Base-by-base conservation (phyloP, 768 basidiomycete species). In the Lentinus tigrinus region DNA sequence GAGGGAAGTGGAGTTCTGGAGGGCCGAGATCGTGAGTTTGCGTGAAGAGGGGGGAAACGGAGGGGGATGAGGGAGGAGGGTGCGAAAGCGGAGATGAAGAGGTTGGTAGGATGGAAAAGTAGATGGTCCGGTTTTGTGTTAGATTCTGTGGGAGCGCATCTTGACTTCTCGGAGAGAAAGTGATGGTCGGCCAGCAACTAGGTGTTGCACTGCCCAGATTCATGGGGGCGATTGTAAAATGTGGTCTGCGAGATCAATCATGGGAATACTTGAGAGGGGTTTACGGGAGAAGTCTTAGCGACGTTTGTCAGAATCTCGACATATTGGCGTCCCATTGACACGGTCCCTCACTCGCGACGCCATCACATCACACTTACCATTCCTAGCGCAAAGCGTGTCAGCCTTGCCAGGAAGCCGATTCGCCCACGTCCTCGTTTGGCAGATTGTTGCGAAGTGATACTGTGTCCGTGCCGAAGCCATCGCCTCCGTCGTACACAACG, bases 61-160 rank as follows among this genome's bases (percentile, higher is more conserved):
- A 43, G 23, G 31, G 58, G 53, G 46, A 36, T 51, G 55, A 54
- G 57, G 50, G 40, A 37, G 58, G 58, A 53, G 40, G 58, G 62
- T 55, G 62, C 27, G 55, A 60, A 60, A 50, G 56, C 54, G 59
- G 62, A 59, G 57, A 56, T 56, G 62, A 54, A 52, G 62, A 54
- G 55, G 53, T 54, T 48, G 56, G 27, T 11, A 58, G 46, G 37
- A 34, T 44, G 50, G 43, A 52, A 62, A 39, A 51, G 49, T 51
- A 36, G 34, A 26, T 3, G 17, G 47, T 42, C n/a, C 50, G 49
- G 54, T 58, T 62, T 62, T 58, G 53, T 51, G 27, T 40, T 58
- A 62, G 61, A 19, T 49, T 52, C 52, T 62, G 61, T 62, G 61
- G 57, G 61, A 62, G 61, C 36, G 55, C 51, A 61, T 61, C 60